Evolutionary conservation across 2,329 filamentous ascomycete genomes (phyloP).

Genomic region (Penicillium sp.): DNA sequence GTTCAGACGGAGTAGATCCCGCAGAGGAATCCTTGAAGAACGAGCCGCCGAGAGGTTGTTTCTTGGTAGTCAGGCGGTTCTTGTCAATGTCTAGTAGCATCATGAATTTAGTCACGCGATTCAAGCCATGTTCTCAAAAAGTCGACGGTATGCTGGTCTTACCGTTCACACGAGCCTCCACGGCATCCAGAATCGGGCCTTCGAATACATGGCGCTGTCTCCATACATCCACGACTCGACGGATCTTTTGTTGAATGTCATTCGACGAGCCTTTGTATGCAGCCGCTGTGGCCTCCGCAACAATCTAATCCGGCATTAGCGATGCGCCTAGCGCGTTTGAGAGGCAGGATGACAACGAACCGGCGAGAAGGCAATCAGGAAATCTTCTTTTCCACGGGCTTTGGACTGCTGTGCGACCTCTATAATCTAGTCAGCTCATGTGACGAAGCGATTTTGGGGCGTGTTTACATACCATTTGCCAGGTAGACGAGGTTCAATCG

Average conservation of each 20-base stretch:
- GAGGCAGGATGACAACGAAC: constrained; percentile 42
- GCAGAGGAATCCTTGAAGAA: constrained; percentile 67
- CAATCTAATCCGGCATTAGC: constrained; percentile 59
- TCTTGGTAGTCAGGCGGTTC: constrained; percentile 58
- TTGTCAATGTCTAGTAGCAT: constrained; percentile 61
- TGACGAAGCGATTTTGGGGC: constrained; percentile 3
- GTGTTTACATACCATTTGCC: constrained; percentile 75
- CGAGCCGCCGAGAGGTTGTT: constrained; percentile 68
- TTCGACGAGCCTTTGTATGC: constrained; percentile 88
- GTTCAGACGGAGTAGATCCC: constrained; percentile 72
- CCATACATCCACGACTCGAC: constrained; percentile 94
- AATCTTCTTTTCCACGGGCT: constrained; percentile 89
- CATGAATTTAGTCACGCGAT: constrained; percentile 16
- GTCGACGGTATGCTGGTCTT: constrained; percentile 35
- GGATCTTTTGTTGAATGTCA: constrained; percentile 86
- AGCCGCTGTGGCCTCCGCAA: constrained; percentile 86
- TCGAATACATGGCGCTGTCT: constrained; percentile 86
- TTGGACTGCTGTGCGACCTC: constrained; percentile 97
- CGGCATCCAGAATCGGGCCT: constrained; percentile 74
- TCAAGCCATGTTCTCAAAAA: constrained; percentile 6
- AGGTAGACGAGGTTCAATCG: constrained; percentile 91
- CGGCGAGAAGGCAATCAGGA: constrained; percentile 87
- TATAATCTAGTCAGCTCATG: constrained; percentile 47
- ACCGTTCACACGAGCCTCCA: constrained; percentile 83
- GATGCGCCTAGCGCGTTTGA: neutral